Conservation (phyloP, 2,329 filamentous ascomycete species). For the Phaeophleospora eucalypticola region DNA sequence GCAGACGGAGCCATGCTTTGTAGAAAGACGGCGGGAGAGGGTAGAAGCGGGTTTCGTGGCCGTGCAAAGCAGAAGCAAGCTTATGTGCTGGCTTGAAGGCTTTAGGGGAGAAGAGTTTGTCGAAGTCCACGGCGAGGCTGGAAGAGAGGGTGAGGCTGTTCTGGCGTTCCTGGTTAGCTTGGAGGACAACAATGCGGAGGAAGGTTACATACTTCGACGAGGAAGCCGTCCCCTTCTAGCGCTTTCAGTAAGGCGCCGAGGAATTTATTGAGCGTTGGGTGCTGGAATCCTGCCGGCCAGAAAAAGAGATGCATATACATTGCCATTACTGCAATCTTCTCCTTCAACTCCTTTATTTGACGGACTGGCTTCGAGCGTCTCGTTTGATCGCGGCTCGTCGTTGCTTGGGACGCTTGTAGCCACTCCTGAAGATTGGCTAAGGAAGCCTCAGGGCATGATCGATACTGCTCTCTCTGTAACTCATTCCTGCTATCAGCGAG, state of each 20-base stretch:
- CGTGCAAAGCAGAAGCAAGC: constrained; percentile 6
- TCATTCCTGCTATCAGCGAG: neutral
- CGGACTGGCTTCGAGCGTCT: neutral
- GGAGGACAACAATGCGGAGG: too few relatives aligned
- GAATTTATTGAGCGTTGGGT: constrained; percentile 9
- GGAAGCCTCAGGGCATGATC: neutral
- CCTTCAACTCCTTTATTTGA: neutral
- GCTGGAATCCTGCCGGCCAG: constrained; percentile 10
- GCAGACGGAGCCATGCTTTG: constrained; percentile 12
- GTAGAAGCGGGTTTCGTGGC: neutral
- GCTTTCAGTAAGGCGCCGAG: constrained; percentile 9
- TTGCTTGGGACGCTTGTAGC: neutral
- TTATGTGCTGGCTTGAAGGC: too few relatives aligned
- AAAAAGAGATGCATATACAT: constrained; percentile 12
- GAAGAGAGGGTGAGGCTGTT: too few relatives aligned
- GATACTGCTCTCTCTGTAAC: constrained; percentile 1
- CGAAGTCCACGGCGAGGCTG: too few relatives aligned
- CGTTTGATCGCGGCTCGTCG: neutral
- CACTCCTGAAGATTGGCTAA: constrained; percentile 2
- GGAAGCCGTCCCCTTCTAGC: constrained; percentile 3
- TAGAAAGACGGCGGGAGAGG: constrained; percentile 8
- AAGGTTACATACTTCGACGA: neutral
- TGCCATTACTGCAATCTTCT: constrained; percentile 3
- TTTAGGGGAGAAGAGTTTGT: too few relatives aligned
- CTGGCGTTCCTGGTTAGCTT: too few relatives aligned